Base-by-base conservation (phyloP, 169 alveolate species). In the Cryptosporidium bovis region DNA sequence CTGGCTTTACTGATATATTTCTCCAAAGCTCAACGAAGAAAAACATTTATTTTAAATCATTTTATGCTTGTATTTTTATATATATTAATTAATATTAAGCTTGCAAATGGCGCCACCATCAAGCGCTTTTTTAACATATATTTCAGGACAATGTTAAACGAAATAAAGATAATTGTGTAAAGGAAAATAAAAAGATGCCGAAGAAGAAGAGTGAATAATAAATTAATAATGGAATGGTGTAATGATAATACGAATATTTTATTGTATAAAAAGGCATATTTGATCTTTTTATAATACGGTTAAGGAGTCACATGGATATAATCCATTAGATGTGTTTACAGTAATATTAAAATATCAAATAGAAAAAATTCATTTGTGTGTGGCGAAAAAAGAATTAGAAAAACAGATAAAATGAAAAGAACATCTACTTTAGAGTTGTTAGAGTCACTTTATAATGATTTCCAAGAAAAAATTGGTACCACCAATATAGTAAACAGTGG, bases 1-100 rank as follows among this genome's bases (percentile, higher is more conserved):
- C 87, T 36, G 97, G 97, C 85, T 94, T 94, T 67, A 95, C 92
- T 64, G 91, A 92, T 33, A 95, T 94, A 66, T 93, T 93, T 90
- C 94, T 92, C 97, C 97, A 95, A 84, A 93, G 97, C 90, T 95
- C 97, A 27, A 95, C 93, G 64, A 95, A 96, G 68, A 95, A 95
- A 77, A 93, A 95, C 97, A 95, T 95, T 7, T 65, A 55, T 8
- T 44, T 66, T 15, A 16, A 40, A 6, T 0, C 48, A 40, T 40
- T 40, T 40, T 40, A 40, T 40, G 48, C 4, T 40, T 8, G 48
- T 8, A 3, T 40, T 8, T 40, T 40, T 40, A 0, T 40, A 24
- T 40, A 3, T 8, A 40, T 6, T 3, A 40, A 40, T 6, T 3
- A 40, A 8, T 40, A 40, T 6, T 6, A 1, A 0, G 48, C 48